A percentile compares a stretch with the other conserved stretches of the same genome.
phyloP scores from a whole-genome alignment of 371 early-diverging fungal species.

The Mortierella sp. region DNA sequence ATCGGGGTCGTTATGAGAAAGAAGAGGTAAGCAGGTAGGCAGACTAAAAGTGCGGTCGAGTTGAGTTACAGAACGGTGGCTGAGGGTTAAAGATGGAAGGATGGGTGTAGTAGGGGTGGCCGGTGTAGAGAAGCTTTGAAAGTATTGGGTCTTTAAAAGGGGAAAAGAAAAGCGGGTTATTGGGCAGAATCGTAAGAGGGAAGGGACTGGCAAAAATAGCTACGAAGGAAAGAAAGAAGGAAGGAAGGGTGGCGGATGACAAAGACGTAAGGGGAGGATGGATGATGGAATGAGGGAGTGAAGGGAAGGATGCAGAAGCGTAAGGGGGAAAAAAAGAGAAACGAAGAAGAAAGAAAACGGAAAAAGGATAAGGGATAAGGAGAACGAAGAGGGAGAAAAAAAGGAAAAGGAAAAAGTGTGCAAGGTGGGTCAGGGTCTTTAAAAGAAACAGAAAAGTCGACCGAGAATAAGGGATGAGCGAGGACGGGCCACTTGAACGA shows the following conservation, averaged over 20 bases:
- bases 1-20: background rate
- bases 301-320: background rate
- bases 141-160: constrained; percentile 3
- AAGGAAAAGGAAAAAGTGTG: background rate
- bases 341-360: background rate
- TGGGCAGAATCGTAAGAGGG: background rate
- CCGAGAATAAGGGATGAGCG: background rate
- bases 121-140: background rate
- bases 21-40: background rate
- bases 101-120: background rate
- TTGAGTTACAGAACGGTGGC: background rate
- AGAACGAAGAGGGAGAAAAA: background rate
- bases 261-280: background rate
- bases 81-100: background rate
- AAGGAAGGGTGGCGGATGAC: background rate
- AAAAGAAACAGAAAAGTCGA: background rate
- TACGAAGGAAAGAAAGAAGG: background rate
- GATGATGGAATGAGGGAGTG: background rate
- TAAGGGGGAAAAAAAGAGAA: background rate
- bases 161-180: background rate
- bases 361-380: background rate
- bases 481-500: background rate
- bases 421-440: background rate
- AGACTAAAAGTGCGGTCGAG: background rate
- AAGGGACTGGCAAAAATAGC: background rate